Evolutionary conservation across 768 basidiomycete species (phyloP).

Genomic region (Podaxis sp.): DNA sequence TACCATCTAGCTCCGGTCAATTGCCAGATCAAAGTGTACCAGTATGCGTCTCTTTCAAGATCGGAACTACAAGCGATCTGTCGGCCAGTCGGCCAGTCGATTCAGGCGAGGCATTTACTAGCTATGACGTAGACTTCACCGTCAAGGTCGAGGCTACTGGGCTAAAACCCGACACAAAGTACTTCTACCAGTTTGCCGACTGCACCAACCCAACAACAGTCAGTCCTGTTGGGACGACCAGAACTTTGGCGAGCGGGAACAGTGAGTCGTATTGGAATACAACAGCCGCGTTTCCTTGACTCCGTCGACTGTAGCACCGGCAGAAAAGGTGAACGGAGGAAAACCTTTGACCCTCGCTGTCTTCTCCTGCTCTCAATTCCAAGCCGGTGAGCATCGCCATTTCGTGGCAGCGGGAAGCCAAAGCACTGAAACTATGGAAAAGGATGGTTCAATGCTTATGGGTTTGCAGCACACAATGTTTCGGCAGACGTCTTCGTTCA

Average conservation of each 20-base stretch:
- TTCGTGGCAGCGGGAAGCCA: not conserved
- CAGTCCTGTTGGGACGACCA: conserved; percentile 48
- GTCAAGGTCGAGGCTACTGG: conserved; percentile 57
- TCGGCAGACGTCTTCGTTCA: conserved; percentile 53
- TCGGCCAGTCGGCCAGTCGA: conserved; percentile 34
- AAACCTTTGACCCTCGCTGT: conserved; percentile 50
- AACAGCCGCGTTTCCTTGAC: not conserved
- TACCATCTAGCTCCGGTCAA: conserved; percentile 24
- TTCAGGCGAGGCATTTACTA: conserved; percentile 50
- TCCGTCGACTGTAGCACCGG: conserved; percentile 34
- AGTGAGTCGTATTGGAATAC: conserved; percentile 29
- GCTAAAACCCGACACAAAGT: conserved; percentile 48
- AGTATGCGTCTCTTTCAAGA: conserved; percentile 48
- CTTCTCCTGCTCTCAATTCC: conserved; percentile 57
- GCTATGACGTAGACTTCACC: conserved; percentile 58
- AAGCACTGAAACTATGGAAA: not conserved
- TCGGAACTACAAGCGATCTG: conserved; percentile 35
- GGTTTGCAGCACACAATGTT: conserved; percentile 50
- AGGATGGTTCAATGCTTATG: conserved; percentile 64
- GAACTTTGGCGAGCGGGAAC: conserved; percentile 46
- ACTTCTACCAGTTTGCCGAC: conserved; percentile 57
- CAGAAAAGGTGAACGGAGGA: conserved; percentile 45
- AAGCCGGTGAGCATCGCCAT: conserved; percentile 33
- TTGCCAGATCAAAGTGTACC: conserved; percentile 48
- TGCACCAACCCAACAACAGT: conserved; percentile 42